Evolutionary conservation across 805 yeast species (phyloP).

Genomic region (Cyberlindnera euphorbiae): DNA sequence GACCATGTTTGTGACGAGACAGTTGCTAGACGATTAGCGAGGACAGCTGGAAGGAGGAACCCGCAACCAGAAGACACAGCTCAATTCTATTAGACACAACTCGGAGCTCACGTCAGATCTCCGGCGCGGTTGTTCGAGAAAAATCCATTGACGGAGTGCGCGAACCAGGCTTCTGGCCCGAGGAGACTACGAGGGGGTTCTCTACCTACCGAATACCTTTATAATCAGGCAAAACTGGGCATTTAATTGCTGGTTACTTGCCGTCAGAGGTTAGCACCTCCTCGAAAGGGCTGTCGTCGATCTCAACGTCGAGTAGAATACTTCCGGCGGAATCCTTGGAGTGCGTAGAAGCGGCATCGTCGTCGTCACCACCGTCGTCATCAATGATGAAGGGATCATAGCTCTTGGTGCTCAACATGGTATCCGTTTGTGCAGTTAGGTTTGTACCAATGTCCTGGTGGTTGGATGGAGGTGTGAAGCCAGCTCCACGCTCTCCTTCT

Average conservation of each 20-base stretch:
- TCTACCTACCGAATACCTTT: no score
- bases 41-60: no score
- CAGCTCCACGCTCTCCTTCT: no score
- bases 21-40: no score
- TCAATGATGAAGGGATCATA: conserved; percentile 27
- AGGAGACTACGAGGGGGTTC: no score
- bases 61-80: no score
- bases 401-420: conserved; percentile 3
- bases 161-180: conserved; percentile 1
- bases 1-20: conserved; percentile 38
- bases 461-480: no score
- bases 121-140: conserved; percentile 3
- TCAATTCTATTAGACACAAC: no score
- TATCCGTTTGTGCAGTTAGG: conserved; percentile 2
- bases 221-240: background rate
- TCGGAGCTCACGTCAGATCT: no score
- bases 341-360: conserved; percentile 5
- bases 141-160: conserved; percentile 7
- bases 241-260: background rate
- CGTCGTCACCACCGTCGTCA: conserved; percentile 14
- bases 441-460: conserved; percentile 7
- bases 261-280: conserved; percentile 2
- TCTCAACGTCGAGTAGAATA: conserved; percentile 24
- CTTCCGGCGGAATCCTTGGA: conserved; percentile 20
- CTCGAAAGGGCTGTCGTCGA: conserved; percentile 21